Evolutionary conservation across 768 basidiomycete species (phyloP).

Genomic region (Russula compacta): DNA sequence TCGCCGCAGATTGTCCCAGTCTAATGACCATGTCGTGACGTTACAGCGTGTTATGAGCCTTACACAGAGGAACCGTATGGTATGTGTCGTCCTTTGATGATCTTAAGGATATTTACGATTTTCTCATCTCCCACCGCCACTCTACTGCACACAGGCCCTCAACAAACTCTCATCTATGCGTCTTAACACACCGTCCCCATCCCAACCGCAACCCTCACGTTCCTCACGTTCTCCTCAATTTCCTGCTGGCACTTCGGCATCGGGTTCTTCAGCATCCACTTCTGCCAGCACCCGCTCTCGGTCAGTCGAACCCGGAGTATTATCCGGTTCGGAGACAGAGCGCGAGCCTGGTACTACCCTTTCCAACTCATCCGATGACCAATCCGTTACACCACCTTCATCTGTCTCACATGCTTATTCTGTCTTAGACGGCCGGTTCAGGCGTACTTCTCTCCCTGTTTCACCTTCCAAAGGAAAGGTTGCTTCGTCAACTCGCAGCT

Average conservation of each 20-base stretch:
- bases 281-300: slow-evolving; percentile 27
- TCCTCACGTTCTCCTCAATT: slow-evolving; percentile 28
- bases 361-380: slow-evolving; percentile 32
- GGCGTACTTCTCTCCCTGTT: slow-evolving; percentile 41
- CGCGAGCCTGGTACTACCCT: slow-evolving; percentile 40
- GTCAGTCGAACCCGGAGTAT: slow-evolving; percentile 22
- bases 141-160: slow-evolving; percentile 12
- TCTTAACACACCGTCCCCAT: slow-evolving; percentile 47
- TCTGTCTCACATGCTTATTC: slow-evolving; percentile 20
- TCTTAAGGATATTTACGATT: background rate
- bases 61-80: slow-evolving; percentile 65
- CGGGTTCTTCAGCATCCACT: slow-evolving; percentile 26
- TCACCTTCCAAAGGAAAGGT: slow-evolving; percentile 32
- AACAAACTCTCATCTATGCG: slow-evolving; percentile 53
- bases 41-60: slow-evolving; percentile 63
- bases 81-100: slow-evolving; percentile 30
- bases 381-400: slow-evolving; percentile 32
- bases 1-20: slow-evolving; percentile 25
- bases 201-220: slow-evolving; percentile 26
- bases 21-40: slow-evolving; percentile 47
- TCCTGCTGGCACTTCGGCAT: slow-evolving; percentile 21
- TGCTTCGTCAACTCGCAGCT: slow-evolving; percentile 21
- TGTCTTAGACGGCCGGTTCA: slow-evolving; percentile 28
- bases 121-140: background rate
- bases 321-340: slow-evolving; percentile 78